Percentiles rank a stretch among this genome's conserved stretches.
phyloP scores from a whole-genome alignment of 2,329 filamentous ascomycete species.

The Exophiala bonariae region DNA sequence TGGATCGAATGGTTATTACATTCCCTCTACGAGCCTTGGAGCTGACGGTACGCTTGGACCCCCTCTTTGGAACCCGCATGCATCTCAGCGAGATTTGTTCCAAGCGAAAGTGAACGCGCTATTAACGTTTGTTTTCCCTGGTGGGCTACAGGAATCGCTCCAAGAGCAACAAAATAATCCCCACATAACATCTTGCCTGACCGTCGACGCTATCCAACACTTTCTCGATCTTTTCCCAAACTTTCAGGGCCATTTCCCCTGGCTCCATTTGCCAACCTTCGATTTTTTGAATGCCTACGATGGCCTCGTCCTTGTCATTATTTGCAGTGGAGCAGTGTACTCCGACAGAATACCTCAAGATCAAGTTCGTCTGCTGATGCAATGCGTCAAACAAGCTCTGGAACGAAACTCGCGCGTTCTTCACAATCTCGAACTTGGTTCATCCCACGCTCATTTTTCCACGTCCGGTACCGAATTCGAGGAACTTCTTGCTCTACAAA shows the following conservation, averaged over 20 bases:
- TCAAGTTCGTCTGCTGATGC: constrained; percentile 68
- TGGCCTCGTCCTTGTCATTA: constrained; percentile 67
- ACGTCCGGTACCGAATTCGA: constrained; percentile 41
- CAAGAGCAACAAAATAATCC: constrained; percentile 55
- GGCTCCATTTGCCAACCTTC: constrained; percentile 72
- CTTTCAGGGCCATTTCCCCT: constrained; percentile 72
- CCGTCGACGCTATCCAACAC: constrained; percentile 67
- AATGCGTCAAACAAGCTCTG: constrained; percentile 55
- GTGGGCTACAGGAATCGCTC: constrained; percentile 58
- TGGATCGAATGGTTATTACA: constrained; percentile 49
- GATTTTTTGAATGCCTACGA: constrained; percentile 65
- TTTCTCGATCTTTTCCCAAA: constrained; percentile 71
- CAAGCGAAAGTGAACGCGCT: constrained; percentile 46
- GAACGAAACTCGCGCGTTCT: constrained; percentile 29
- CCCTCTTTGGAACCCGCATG: constrained; percentile 46
- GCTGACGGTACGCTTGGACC: constrained; percentile 48
- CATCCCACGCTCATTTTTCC: constrained; percentile 41
- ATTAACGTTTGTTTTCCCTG: constrained; percentile 58
- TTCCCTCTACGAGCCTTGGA: constrained; percentile 47
- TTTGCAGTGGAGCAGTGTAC: constrained; percentile 74
- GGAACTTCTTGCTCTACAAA: constrained; percentile 65
- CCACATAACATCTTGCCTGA: constrained; percentile 55
- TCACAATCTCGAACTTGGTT: constrained; percentile 20
- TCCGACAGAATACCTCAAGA: constrained; percentile 61
- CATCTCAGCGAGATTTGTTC: constrained; percentile 54